Base-by-base conservation (phyloP, 768 basidiomycete species). In the Pulveroboletus frians region DNA sequence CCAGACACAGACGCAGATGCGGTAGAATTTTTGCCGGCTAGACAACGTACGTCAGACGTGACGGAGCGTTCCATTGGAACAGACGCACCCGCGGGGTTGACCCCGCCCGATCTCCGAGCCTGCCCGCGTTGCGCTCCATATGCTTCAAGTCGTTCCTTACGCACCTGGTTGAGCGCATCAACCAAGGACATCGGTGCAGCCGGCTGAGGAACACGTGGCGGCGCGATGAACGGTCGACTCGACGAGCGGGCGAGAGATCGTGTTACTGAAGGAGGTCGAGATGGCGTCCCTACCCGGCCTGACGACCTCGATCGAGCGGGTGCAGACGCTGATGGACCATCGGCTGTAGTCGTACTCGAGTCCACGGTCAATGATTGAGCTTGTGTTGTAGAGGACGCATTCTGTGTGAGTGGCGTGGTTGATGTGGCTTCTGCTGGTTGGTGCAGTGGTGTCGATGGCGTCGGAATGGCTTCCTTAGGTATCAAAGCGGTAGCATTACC, bases 131-230 rank as follows among this genome's bases (percentile, higher is more conserved):
- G 46, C 30, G 32, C 45, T 20, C 26, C 27, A 5, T n/a, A 3
- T 3, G 39, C 39, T 15, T 53, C 39, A 2, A 54, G 15, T 9
- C 27, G 44, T n/a, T 39, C 34, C 26, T 39, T 49, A 9, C 64
- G 56, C n/a, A 63, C 31, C 4, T 42, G 43, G 21, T 67, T 66
- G 21, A 65, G 51, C 17, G 21, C 45, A 1, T 67, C 63, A 4
- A 50, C 50, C 13, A 65, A 42, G 0, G 64, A 51, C 51, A 58
- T 48, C 3, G 55, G 52, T 27, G 53, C 26, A 10, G 29, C 29
- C 10, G 53, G 43, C 1, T 43, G 44, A 13, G 60, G 63, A 1
- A 58, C 7, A 27, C 60, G 63, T 5, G 65, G 63, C 11, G 63
- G 63, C 10, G 50, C 52, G 31, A 65, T 62, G 27, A 55, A 21